A percentile compares a stretch with the other conserved stretches of the same genome.
phyloP scores from a whole-genome alignment of 2,329 filamentous ascomycete species.

The Colletotrichum brevisporum region DNA sequence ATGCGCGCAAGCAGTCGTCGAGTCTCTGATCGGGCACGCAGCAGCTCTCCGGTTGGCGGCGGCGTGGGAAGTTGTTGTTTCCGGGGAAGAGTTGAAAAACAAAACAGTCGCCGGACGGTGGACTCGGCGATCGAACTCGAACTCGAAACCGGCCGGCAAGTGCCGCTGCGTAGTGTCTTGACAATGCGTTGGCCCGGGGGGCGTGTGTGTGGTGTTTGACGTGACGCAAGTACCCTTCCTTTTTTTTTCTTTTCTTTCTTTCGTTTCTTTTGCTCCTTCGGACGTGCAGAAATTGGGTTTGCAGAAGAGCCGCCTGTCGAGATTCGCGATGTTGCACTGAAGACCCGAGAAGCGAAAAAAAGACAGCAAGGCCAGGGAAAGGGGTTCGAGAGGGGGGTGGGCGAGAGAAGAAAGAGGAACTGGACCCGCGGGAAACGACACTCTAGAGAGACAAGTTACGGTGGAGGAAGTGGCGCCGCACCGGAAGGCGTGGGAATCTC shows the following conservation, averaged over 20 bases:
- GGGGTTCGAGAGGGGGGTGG: conserved; percentile 28
- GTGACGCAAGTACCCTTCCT: background rate
- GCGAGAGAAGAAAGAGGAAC: too few relatives aligned
- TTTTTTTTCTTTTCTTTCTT: background rate
- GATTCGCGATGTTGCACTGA: conserved; percentile 35
- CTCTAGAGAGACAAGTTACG: conserved; percentile 28
- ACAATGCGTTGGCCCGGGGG: conserved; percentile 23
- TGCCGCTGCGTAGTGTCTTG: conserved; percentile 33
- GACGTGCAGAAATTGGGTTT: conserved; percentile 1
- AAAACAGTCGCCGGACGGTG: conserved; percentile 20
- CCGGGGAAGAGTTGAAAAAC: background rate
- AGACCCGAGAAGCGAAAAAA: conserved; percentile 12
- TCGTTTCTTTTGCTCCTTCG: background rate
- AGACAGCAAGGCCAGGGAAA: conserved; percentile 29
- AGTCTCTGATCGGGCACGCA: conserved; percentile 21
- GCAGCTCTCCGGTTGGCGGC: conserved; percentile 10
- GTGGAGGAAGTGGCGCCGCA: conserved; percentile 16
- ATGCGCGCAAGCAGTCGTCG: conserved; percentile 33
- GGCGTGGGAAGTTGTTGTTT: conserved; percentile 13
- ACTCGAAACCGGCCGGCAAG: conserved; percentile 37
- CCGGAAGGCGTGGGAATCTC: conserved; percentile 36
- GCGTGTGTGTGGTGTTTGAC: background rate
- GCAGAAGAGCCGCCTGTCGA: background rate
- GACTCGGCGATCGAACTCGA: conserved; percentile 37
- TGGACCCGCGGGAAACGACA: conserved; percentile 18